Conservation (phyloP, 2,329 filamentous ascomycete species). For the Penicillium sp. region DNA sequence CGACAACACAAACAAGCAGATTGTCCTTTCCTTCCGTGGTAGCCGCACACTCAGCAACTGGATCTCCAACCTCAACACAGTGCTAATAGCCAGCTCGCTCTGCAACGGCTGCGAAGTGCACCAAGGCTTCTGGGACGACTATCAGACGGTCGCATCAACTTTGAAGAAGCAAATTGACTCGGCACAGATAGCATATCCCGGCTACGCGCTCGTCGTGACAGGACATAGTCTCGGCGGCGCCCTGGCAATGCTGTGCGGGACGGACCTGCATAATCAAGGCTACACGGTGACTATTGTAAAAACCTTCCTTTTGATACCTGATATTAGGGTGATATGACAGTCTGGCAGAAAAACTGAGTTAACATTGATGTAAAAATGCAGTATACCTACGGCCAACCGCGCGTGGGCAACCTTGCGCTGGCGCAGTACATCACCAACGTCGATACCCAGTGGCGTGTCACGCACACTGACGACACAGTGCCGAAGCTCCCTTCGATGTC, state of each 20-base stretch:
- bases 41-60: not conserved
- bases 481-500: slow-evolving; percentile 37
- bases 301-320: too few species aligned
- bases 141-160: not conserved
- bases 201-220: not conserved
- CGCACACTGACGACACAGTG: slow-evolving; percentile 40
- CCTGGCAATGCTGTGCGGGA: not conserved
- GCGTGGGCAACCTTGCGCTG: slow-evolving; percentile 41
- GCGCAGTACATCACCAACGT: slow-evolving; percentile 42
- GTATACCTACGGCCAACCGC: slow-evolving; percentile 46
- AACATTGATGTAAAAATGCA: slow-evolving; percentile 8
- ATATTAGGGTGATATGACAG: too few species aligned
- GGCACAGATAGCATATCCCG: not conserved
- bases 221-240: not conserved
- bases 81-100: not conserved
- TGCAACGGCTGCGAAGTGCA: not conserved
- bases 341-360: too few species aligned
- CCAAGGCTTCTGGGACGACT: not conserved
- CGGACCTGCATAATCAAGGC: not conserved
- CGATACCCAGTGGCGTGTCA: slow-evolving; percentile 38
- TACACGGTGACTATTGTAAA: not conserved
- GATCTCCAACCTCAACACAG: not conserved
- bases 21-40: not conserved
- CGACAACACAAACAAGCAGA: not conserved
- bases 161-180: not conserved